phyloP scores from a whole-genome alignment of 441 rosid genomes.

The Manihot esculenta region DNA sequence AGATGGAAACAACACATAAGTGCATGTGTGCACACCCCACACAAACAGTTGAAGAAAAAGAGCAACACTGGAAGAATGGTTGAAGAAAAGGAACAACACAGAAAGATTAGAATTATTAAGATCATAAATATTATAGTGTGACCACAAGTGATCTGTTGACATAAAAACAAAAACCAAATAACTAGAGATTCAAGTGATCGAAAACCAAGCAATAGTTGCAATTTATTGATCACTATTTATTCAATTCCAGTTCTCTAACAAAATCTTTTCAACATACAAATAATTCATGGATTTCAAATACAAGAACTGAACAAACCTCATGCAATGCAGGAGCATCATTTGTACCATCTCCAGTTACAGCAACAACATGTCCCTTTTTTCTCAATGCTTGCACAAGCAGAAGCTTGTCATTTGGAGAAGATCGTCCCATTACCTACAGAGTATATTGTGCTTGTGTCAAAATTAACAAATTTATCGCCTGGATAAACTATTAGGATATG shows the following conservation, averaged over 20 bases:
- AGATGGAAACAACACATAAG: background rate
- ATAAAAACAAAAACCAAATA: background rate
- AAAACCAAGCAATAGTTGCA: background rate
- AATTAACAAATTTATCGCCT: background rate
- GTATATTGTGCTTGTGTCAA: conserved; percentile 17
- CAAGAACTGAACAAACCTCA: conserved; percentile 55
- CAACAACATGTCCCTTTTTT: conserved; percentile 83
- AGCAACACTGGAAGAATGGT: background rate
- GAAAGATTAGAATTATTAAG: background rate
- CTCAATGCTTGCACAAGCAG: conserved; percentile 87
- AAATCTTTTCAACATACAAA: background rate
- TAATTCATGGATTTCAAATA: background rate
- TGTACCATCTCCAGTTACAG: conserved; percentile 98
- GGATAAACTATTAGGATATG: background rate
- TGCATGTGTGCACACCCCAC: background rate
- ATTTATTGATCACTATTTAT: background rate
- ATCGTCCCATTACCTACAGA: conserved; percentile 92
- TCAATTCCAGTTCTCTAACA: background rate
- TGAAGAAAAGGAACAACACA: background rate
- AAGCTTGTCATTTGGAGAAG: conserved; percentile 95
- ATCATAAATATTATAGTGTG: no score
- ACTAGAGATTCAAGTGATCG: background rate
- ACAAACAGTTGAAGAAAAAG: background rate
- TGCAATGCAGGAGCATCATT: conserved; percentile 99
- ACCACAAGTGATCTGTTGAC: background rate